Evolutionary conservation across 495 filamentous ascomycete species (phyloP), one percentile per base, ranked within the genome.

Genomic region (Gamarada debralockiae): DNA sequence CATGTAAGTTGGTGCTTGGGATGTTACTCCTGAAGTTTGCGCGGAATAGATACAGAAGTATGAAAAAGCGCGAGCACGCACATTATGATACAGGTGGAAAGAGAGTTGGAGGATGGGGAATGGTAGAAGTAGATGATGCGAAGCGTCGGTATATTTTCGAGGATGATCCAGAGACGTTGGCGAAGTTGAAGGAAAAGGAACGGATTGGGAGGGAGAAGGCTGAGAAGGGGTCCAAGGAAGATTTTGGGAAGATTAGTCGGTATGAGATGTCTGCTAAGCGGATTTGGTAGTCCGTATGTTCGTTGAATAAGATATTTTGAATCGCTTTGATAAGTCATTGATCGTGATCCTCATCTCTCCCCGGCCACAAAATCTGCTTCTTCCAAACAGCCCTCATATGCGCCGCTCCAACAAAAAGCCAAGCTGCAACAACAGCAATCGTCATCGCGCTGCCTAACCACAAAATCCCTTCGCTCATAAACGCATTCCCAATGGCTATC

Each of bases 231-330:
- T 64, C 79, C 66, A 67, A 77, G 74, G 36, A 62, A 70, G 74
- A 73, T 51, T 76, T 91, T 48, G 83, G 82, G 14, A 75, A 79
- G 52, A 88, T 97, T 7, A 78, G 77, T 61, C 74, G 93, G 66
- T 96, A 97, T 74, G 86, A 84, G 60, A 96, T 97, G 93, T 82
- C 86, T 61, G 90, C 87, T 5, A 96, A 96, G 74, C 76, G 92
- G 68, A 96, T 96, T 64, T 96, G 91, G 90, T 95, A 43, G 37
- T 29, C 27, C n/a, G n/a, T n/a, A n/a, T n/a, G n/a, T n/a, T n/a
- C n/a, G n/a, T n/a, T n/a, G n/a, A n/a, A n/a, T n/a, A n/a, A n/a
- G n/a, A n/a, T n/a, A n/a, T n/a, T n/a, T n/a, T n/a, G n/a, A n/a
- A n/a, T n/a, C n/a, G n/a, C n/a, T n/a, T n/a, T n/a, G n/a, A n/a